Evolutionary conservation across 306 rosid genomes (phyloP), one percentile per base, ranked within the genome.

Genomic region (Medicago arabica): DNA sequence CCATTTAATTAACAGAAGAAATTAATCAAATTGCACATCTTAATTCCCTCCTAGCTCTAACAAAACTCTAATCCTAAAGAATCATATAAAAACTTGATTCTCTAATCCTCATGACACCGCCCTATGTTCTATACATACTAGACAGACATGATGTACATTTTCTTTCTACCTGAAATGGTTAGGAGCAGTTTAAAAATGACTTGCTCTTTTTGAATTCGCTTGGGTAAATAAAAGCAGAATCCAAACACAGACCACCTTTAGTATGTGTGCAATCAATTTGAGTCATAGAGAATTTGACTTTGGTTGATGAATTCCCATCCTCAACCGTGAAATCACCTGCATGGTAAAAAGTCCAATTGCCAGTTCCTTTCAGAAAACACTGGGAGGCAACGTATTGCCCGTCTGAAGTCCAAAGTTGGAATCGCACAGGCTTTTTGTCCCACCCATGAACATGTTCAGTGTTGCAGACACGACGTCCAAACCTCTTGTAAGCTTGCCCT

Each of bases 191-290:
- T 58, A 96, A 89, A 87, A 87, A 83, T 58, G 89, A 74, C 64
- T 79, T 51, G 72, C 80, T 87, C 87, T 84, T 90, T 73, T 69
- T 71, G 81, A 84, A 78, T 58, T 82, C 91, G 36, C 83, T 78
- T 39, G 99, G 99, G 69, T 71, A 85, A 77, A 96, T 57, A 54
- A 89, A 75, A 65, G 86, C 90, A 50, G 99, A 89, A 74, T 96
- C 99, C 79, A 96, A 61, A 88, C 98, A 92, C 21, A 96, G 92
- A 14, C 99, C 99, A 7, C 99, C 98, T 86, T 92, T 96, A 13
- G 97, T 89, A 79, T 96, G 99, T 4, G 99, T 96, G 79, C 99
- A 96, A 77, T 96, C 99, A 70, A 96, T 96, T 85, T 96, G 99
- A 69, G 96, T 90, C 99, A 95, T 87, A 0, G 97, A 96, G 84